Evolutionary conservation across 208 protist genomes (phyloP).

Genomic region (Novymonas esmeraldas): DNA sequence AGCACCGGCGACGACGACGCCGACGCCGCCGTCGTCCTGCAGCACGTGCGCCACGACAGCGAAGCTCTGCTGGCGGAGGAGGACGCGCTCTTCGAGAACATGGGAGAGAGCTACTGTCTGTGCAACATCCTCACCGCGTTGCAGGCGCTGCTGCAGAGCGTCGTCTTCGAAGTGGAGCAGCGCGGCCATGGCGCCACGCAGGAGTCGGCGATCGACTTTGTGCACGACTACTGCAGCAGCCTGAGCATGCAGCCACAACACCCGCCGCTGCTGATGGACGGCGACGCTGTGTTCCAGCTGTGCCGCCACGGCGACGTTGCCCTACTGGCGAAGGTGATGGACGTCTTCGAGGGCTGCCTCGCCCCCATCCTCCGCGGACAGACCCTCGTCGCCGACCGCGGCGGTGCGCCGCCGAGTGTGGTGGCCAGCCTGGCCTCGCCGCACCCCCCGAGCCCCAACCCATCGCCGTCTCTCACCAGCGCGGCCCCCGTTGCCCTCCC

Average conservation of each 20-base stretch:
- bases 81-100: slow-evolving; percentile 28
- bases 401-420: slow-evolving; percentile 5
- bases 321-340: slow-evolving; percentile 44
- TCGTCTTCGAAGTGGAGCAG: slow-evolving; percentile 29
- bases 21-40: background rate
- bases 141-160: slow-evolving; percentile 32
- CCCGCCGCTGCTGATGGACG: slow-evolving; percentile 47
- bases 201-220: slow-evolving; percentile 22
- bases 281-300: slow-evolving; percentile 39
- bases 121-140: slow-evolving; percentile 34
- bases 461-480: slow-evolving; percentile 22
- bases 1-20: background rate
- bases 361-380: slow-evolving; percentile 61
- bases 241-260: slow-evolving; percentile 35
- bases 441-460: slow-evolving; percentile 9
- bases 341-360: slow-evolving; percentile 53
- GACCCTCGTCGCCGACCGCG: slow-evolving; percentile 35
- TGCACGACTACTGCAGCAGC: slow-evolving; percentile 36
- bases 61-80: no score
- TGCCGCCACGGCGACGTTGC: slow-evolving; percentile 54
- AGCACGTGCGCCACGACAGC: background rate
- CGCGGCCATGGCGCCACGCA: slow-evolving; percentile 14
- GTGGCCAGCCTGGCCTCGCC: slow-evolving; percentile 6
- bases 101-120: slow-evolving; percentile 32
- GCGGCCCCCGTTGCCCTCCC: background rate